Evolutionary conservation across 2,329 filamentous ascomycete genomes (phyloP), one percentile per base, ranked within the genome.

Genomic region (Pseudogymnoascus sp.): DNA sequence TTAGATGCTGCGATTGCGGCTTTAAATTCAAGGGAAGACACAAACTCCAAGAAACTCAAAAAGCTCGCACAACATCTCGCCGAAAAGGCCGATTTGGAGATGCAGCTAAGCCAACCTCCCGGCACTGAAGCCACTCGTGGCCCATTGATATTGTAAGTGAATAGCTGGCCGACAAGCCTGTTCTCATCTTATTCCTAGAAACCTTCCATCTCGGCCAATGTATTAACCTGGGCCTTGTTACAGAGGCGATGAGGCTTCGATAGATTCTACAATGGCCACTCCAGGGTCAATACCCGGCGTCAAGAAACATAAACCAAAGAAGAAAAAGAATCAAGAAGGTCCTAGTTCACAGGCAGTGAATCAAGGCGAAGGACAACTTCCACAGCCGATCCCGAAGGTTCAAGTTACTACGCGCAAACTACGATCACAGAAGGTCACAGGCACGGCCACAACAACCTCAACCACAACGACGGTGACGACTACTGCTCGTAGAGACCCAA

Each of bases 1-100:
- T 5, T 55, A 33, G 25, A 55, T 33, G 49, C 16, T 2, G 49
- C 49, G 9, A 55, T 55, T 55, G 28, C 49, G 33, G 49, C 49
- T 55, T 5, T 55, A 33, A 31, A 55, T 21, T 55, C 28, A 11
- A 55, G 49, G 14, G 49, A 18, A 55, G 49, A 55, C 16, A 16
- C 28, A 33, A 55, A 55, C 28, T 6, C 25, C 5, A 55, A 55
- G 14, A 55, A 55, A 18, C 28, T 55, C 7, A 55, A 18, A 16
- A 55, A 21, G 28, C 49, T 16, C 28, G 49, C 16, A 16, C 28
- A 55, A 18, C 49, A 55, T 25, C 49, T 33, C 14, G 49, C 49
- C 16, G 49, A 55, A 55, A 55, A 55, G 49, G 49, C 49, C n/a
- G 49, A 55, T 21, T 55, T 55, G n/a, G 49, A 55, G 49, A 21